Evolutionary conservation across 305 asterid genomes (phyloP), one percentile per base, ranked within the genome.

Genomic region (Fraxinus dipetala): DNA sequence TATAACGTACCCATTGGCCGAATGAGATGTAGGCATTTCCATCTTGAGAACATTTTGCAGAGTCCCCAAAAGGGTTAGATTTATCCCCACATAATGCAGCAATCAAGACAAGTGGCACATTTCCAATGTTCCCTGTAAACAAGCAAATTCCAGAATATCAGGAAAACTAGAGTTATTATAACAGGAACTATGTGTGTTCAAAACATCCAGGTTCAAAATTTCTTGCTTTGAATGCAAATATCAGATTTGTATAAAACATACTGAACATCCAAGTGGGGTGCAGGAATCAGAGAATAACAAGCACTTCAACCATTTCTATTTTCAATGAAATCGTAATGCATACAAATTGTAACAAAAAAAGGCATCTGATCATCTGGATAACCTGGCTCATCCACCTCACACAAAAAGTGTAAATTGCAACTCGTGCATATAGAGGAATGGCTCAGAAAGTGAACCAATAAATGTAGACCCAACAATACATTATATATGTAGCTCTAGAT

Each of bases 21-120:
- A 96, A 96, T 77, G 99, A 96, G 85, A 96, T 96, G 89, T 96
- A 94, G 2, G 99, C 99, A 87, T 91, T 96, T 84, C 99, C 99
- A 90, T 96, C 98, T 88, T 88, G 93, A 30, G 98, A 80, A 85
- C 99, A 96, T 87, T 83, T 92, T 45, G 77, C 85, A 30, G 81
- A 69, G 79, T 96, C 97, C n/a, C 99, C 99, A 40, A 94, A 96
- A 76, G 99, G 99, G 83, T 96, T 96, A 77, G 95, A 81, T 87
- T 91, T 90, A 87, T 96, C 98, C 78, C 94, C 95, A 82, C 99
- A 96, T 72, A 96, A 80, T 54, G 99, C 99, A 80, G 96, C 95
- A 85, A 96, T 93, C 86, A 96, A 85, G 81, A 96, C 99, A 81
- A 96, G 98, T 65, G 99, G 99, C 82, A 96, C 98, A 79, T 96